Evolutionary conservation across 2,329 filamentous ascomycete species (phyloP).

Genomic region (Leptographium radiaticola): DNA sequence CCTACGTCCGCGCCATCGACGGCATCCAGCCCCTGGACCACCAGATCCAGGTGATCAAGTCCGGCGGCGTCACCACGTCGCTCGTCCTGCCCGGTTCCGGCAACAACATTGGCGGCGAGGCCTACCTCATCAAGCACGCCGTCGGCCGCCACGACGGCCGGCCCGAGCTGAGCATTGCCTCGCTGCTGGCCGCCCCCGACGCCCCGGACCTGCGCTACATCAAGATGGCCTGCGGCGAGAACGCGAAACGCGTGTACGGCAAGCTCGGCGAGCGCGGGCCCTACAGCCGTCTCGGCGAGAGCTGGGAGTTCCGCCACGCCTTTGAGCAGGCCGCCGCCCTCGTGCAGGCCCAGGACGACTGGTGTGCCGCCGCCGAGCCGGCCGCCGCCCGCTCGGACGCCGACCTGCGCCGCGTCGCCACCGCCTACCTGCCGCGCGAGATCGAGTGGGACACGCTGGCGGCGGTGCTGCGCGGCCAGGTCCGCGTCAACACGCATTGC

Average conservation of each 20-base stretch:
- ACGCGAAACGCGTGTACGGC: constrained; percentile 50
- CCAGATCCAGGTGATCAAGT: constrained; percentile 57
- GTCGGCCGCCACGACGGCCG: constrained; percentile 47
- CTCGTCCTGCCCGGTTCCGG: constrained; percentile 54
- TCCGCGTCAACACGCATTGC: constrained; percentile 59
- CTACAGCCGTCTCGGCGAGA: constrained; percentile 52
- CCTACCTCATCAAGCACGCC: constrained; percentile 55
- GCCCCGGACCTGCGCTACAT: constrained; percentile 51
- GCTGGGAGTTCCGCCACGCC: constrained; percentile 55
- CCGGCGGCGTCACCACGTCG: constrained; percentile 58
- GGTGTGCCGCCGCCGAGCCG: constrained; percentile 35
- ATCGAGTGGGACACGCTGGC: constrained; percentile 50
- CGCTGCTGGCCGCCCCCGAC: constrained; percentile 54
- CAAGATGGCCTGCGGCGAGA: constrained; percentile 68
- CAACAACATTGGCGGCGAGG: constrained; percentile 64
- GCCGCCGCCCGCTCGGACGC: constrained; percentile 49
- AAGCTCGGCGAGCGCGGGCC: constrained; percentile 38
- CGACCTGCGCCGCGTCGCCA: constrained; percentile 33
- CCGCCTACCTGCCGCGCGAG: constrained; percentile 46
- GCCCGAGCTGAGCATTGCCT: constrained; percentile 46
- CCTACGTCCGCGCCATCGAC: constrained; percentile 55
- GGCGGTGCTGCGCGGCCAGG: constrained; percentile 52
- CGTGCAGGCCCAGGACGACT: constrained; percentile 51
- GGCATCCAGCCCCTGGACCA: constrained; percentile 49
- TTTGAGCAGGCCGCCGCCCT: constrained; percentile 48